Evolutionary conservation across 1,284 basidiomycete species (phyloP), one percentile per base, ranked within the genome.

Genomic region (Kwoniella shivajii): DNA sequence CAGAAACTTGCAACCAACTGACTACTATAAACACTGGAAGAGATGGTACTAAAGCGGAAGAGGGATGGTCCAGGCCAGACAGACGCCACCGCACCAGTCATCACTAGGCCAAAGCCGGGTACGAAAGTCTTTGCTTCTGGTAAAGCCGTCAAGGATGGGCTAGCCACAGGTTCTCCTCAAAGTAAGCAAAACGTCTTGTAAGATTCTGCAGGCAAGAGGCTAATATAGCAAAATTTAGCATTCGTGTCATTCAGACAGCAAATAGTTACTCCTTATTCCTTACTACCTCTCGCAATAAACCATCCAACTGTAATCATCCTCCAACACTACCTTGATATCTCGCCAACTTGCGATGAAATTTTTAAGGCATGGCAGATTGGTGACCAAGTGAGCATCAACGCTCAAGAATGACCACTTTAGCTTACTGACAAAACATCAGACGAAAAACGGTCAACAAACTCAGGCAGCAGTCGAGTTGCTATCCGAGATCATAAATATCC

Each of bases 191-290:
- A 45, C 30, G 26, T 9, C 22, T 31, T 27, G 13, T 10, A 13
- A 24, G 11, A 4, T 38, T 7, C 4, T 13, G 30, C 7, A 30
- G n/a, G n/a, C n/a, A n/a, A n/a, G n/a, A n/a, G n/a, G n/a, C n/a
- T n/a, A n/a, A n/a, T n/a, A n/a, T n/a, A n/a, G n/a, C n/a, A n/a
- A n/a, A n/a, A 14, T 4, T 11, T 56, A 78, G 76, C 75, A 1
- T 67, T 78, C 26, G 67, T 74, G 11, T 72, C 75, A 3, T 70
- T 79, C 45, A 69, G 76, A 53, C 74, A 76, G 58, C 78, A 79
- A 60, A 74, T 79, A 20, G 59, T 69, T 39, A 73, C 75, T 9
- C 67, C 71, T 3, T 54, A 68, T 52, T 77, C 77, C 6, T 31
- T 64, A 6, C 65, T 75, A 3, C 74, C 76, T 0, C 58, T 79